Evolutionary conservation across 805 yeast genomes (phyloP).

Genomic region (Kodamaea kakaduensis): DNA sequence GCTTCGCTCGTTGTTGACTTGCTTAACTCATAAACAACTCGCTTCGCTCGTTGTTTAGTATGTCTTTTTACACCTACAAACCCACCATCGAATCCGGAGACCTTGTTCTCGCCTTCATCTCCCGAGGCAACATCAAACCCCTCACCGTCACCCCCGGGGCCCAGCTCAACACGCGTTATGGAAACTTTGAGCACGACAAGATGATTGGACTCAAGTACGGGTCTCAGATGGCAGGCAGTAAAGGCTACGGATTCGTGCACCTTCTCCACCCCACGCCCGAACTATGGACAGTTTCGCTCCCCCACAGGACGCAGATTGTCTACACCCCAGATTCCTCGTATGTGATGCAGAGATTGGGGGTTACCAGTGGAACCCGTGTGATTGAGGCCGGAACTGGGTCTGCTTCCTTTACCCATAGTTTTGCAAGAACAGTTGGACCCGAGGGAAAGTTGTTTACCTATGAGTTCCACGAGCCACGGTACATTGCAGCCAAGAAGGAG

Average conservation of each 20-base stretch:
- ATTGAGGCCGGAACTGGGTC: constrained; percentile 99
- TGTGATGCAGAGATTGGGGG: constrained; percentile 75
- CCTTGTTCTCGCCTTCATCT: constrained; percentile 78
- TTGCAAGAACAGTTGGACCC: constrained; percentile 69
- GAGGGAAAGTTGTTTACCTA: constrained; percentile 71
- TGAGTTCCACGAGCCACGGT: constrained; percentile 89
- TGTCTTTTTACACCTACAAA: constrained; percentile 51
- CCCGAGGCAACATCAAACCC: constrained; percentile 77
- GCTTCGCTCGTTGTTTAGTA: constrained; percentile 1
- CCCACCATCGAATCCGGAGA: constrained; percentile 80
- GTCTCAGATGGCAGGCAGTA: constrained; percentile 70
- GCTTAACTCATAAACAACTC: too few species aligned
- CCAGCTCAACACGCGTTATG: constrained; percentile 78
- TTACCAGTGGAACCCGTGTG: constrained; percentile 70
- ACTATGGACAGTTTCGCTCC: constrained; percentile 91
- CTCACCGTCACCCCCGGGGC: constrained; percentile 57
- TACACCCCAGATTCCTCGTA: constrained; percentile 94
- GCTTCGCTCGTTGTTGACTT: too few species aligned
- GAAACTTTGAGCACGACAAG: constrained; percentile 76
- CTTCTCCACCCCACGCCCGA: constrained; percentile 91
- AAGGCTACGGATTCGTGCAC: constrained; percentile 82
- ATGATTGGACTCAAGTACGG: constrained; percentile 86
- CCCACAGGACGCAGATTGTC: constrained; percentile 97
- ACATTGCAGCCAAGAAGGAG: constrained; percentile 71
- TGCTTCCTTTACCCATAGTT: constrained; percentile 90